Base-by-base conservation (phyloP, 352 stramenopile genomes). In the Phytophthora pluvialis region DNA sequence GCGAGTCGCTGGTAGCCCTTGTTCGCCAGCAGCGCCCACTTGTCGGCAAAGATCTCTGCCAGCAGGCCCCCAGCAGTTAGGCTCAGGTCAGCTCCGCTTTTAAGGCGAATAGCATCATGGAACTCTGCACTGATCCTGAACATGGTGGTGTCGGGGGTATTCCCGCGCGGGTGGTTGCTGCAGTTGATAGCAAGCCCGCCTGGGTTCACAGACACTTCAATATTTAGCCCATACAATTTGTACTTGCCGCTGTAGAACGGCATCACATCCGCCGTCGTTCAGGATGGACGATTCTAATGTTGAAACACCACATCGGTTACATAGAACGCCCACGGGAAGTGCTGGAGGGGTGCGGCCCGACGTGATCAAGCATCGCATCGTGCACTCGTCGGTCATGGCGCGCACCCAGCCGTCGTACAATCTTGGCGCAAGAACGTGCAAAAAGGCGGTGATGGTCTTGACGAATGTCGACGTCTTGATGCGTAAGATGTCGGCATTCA, bases 301-400 rank as follows among this genome's bases (percentile, higher is more conserved):
- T 53, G 54, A 28, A 62, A 62, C 3, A 33, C 47, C 13, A 53
- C 54, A 25, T 62, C 54, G 6, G 54, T 46, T 4, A 43, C 32
- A 29, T 47, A 53, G 10, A 36, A 21, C 2, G 43, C 52, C 11
- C 52, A 53, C 21, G 42, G 54, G n/a, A 53, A 47, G 26, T 62
- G 32, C 15, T 9, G 13, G 16, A 62, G 53, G 0, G 54, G n/a
- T 40, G 12, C 31, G n/a, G 10, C 52, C 52, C 11, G 51, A 60
- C 39, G 49, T 57, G 11, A 49, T 10, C 10, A 51, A n/a, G n/a
- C 25, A 39, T 26, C 44, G 7, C 25, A 51, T 51, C 26, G 26
- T 13, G 4, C 26, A 38, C 25, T 25, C 44, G 13, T 51, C 26
- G 26, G 26, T 28, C 26, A 26, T 51, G 13, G 0, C n/a, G 13